Base-by-base conservation (phyloP, 345 rosid species). In the Triadica sebifera region DNA sequence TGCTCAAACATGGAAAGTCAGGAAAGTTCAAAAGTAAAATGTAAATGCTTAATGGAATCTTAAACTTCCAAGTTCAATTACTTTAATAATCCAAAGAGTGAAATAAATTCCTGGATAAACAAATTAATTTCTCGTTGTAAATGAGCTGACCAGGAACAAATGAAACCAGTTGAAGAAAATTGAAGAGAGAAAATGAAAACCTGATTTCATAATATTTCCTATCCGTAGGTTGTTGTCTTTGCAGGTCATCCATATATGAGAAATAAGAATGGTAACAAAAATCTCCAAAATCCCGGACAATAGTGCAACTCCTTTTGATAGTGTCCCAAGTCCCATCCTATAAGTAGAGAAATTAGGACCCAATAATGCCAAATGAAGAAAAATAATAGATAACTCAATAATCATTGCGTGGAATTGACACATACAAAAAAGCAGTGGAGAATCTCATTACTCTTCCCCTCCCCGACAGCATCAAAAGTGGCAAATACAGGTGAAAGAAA, bases 271-370 rank as follows among this genome's bases (percentile, higher is more conserved):
- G 89, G 70, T 76, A 87, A 67, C 90, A 89, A 77, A 90, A 87
- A 81, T 93, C 99, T 65, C 12, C 49, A 75, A 93, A 90, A 82
- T 95, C 99, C 29, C 83, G 74, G 76, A 93, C 87, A 72, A 88
- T 78, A 7, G 92, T 95, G 81, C 82, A 85, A 83, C 92, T 81
- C 12, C 86, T 82, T 75, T 82, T 61, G 59, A 93, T 69, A 34
- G 93, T 86, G 78, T 87, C 84, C 94, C 90, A 85, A 51, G 98
- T 95, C 69, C 97, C 98, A 83, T 93, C 97, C 99, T 95, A 84
- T 39, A 85, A 75, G 74, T 55, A 20, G 8, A 41, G 22, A 60
- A 34, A n/a, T 19, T 4, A 20, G 1, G 34, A 20, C 25, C 16
- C 43, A 41, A 45, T 56, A 70, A 2, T 0, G 1, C 8, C 22